Evolutionary conservation across 345 rosid species (phyloP).

Genomic region (Camelina hispida): DNA sequence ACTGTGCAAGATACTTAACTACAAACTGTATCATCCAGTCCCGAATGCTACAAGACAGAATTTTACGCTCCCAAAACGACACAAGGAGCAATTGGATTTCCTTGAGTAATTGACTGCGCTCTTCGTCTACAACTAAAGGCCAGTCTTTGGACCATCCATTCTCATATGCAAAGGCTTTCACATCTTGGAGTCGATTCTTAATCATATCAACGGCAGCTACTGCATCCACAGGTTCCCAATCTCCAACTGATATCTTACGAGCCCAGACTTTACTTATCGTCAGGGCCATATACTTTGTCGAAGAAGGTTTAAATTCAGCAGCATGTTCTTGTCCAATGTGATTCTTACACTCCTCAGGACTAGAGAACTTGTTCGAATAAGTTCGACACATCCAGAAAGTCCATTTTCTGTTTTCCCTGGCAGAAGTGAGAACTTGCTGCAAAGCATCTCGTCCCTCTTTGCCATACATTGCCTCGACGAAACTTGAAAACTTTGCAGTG

Average conservation of each 20-base stretch:
- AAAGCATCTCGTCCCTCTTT: slow-evolving; percentile 12
- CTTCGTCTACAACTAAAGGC: slow-evolving; percentile 22
- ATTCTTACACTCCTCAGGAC: not conserved
- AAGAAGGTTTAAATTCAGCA: not conserved
- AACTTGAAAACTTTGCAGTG: not conserved
- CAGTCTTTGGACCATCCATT: slow-evolving; percentile 27
- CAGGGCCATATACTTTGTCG: not conserved
- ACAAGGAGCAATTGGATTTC: slow-evolving; percentile 10
- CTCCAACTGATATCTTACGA: slow-evolving; percentile 7
- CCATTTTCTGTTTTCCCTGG: not conserved
- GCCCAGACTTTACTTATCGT: not conserved
- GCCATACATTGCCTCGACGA: not conserved
- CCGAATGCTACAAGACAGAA: slow-evolving; percentile 17
- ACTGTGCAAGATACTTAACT: slow-evolving; percentile 8
- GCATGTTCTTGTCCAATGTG: slow-evolving; percentile 20
- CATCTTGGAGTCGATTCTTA: slow-evolving; percentile 1
- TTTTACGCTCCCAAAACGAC: not conserved
- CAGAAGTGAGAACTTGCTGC: not conserved
- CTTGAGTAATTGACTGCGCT: slow-evolving; percentile 10
- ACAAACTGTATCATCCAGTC: slow-evolving; percentile 5
- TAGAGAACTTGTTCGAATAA: slow-evolving; percentile 1
- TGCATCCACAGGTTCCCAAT: slow-evolving; percentile 20
- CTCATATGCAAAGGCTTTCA: slow-evolving; percentile 26
- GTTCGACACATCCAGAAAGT: slow-evolving; percentile 20
- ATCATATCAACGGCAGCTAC: slow-evolving; percentile 18